Evolutionary conservation across 305 asterid species (phyloP).

Genomic region (Ruellia speciosa): DNA sequence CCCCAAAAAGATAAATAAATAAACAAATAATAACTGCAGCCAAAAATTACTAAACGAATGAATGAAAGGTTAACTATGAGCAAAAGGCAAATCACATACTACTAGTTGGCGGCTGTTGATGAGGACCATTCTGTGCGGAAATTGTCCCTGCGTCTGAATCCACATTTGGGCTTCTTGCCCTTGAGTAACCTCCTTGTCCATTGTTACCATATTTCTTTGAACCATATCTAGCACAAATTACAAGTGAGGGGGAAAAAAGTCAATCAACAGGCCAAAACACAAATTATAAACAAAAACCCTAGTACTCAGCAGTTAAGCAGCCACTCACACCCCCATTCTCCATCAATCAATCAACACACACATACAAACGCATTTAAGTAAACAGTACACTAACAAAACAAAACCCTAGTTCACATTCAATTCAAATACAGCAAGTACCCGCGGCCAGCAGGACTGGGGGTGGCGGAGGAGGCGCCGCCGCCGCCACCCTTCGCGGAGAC

Average conservation of each 20-base stretch:
- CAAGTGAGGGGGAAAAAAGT: neutral
- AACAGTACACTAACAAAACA: constrained; percentile 10
- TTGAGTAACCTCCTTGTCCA: constrained; percentile 59
- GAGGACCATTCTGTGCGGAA: constrained; percentile 45
- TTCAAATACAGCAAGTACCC: constrained; percentile 31
- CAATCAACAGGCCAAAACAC: constrained; percentile 11
- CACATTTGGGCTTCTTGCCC: constrained; percentile 35
- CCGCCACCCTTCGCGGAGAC: constrained; percentile 55
- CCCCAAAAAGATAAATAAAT: no score
- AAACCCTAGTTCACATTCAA: constrained; percentile 21
- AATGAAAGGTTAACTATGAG: neutral
- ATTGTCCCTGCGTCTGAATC: constrained; percentile 27
- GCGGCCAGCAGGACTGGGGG: constrained; percentile 31
- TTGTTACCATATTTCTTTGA: constrained; percentile 40
- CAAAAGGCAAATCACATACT: constrained; percentile 31
- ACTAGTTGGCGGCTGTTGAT: constrained; percentile 38
- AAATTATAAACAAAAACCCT: constrained; percentile 24
- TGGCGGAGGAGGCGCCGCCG: constrained; percentile 50
- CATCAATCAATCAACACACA: constrained; percentile 12
- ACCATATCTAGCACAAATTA: constrained; percentile 23
- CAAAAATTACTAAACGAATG: neutral
- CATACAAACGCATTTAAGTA: neutral
- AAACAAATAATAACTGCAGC: no score
- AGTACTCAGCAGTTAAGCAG: constrained; percentile 13
- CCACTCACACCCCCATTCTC: constrained; percentile 12